Base-by-base conservation (phyloP, 306 rosid species). In the Cyamopsis tetragonoloba region DNA sequence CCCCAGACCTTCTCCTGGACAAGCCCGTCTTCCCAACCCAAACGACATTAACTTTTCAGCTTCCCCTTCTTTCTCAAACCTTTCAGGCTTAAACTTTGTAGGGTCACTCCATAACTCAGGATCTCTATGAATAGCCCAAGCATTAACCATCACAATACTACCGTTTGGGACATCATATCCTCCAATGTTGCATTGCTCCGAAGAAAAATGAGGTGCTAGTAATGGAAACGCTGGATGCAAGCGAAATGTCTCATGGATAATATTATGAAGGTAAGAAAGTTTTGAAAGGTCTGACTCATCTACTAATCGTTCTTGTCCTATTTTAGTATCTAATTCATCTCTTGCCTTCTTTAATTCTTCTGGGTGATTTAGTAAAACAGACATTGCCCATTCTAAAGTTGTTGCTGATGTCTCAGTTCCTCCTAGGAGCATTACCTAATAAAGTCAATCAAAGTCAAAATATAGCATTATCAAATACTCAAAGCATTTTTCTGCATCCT, bases 31-130 rank as follows among this genome's bases (percentile, higher is more conserved):
- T 18, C 77, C 77, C 34, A 64, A 55, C 35, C 78, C 72, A 42
- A 73, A 73, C 22, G 78, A 59, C 30, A 73, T 73, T 27, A 73
- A 23, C 51, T 73, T 64, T 3, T 63, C 72, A 30, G 50, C 50
- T 54, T 73, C 78, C 3, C 72, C 78, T 64, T 73, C 72, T 73
- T 73, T 73, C 30, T 73, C 72, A 54, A 73, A 73, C 7, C 72
- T 73, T 72, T 64, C 66, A 5, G 78, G 78, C 72, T 53, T 64
- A 15, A 73, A 73, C 1, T 54, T 7, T 41, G 30, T 42, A 9
- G 78, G 72, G 4, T 73, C 58, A 13, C 58, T 64, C 78, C 78
- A 73, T 20, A 73, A 23, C 7, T 64, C 9, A 43, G 78, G 27
- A 41, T 73, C 78, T 54, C 78, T 73, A n/a, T n/a, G n/a, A n/a